Evolutionary conservation across 257 asterid genomes (phyloP), one percentile per base, ranked within the genome.

Genomic region (Fraxinus anomala): DNA sequence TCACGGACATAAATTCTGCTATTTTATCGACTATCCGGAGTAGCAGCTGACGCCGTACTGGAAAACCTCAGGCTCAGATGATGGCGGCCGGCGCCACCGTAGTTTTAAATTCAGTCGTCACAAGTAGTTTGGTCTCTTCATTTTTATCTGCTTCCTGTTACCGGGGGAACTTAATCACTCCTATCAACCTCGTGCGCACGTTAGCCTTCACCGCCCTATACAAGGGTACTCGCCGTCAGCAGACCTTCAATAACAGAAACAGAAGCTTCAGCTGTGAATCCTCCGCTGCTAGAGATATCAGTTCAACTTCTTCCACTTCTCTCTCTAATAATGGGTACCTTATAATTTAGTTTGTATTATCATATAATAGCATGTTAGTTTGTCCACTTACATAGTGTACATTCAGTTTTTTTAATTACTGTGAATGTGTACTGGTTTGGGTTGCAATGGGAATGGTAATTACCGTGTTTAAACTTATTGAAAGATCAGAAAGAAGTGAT

Each of bases 321-420:
- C 70, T 79, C 75, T 42, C 49, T 11, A 85, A 89, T 26, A 80
- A 80, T 56, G 76, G 96, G 98, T 94, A 88, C 49, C 37, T 56
- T 63, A 59, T 65, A 42, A 37, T 34, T 85, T 77, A 10, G 13
- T 51, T 21, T 26, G 23, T 23, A 7, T 61, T 26, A 0, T 23
- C 30, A 8, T 26, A 0, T 23, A 14, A 8, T 23, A 61, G 31
- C 31, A 23, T 59, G 31, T 23, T 23, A n/a, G 82, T 75, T 6
- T 72, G 5, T 40, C 3, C 49, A 40, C 49, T 40, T 40, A 40
- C 4, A 40, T 11, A 11, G 49, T 40, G 4, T 16, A 10, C 14
- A 40, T 40, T 40, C 14, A 8, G 47, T 40, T 40, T 40, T 39
- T 40, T 40, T 10, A 40, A 40, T 40, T 40, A 40, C 49, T 10